Conservation (phyloP, 208 protist species). For the Angomonas ambiguus region DNA sequence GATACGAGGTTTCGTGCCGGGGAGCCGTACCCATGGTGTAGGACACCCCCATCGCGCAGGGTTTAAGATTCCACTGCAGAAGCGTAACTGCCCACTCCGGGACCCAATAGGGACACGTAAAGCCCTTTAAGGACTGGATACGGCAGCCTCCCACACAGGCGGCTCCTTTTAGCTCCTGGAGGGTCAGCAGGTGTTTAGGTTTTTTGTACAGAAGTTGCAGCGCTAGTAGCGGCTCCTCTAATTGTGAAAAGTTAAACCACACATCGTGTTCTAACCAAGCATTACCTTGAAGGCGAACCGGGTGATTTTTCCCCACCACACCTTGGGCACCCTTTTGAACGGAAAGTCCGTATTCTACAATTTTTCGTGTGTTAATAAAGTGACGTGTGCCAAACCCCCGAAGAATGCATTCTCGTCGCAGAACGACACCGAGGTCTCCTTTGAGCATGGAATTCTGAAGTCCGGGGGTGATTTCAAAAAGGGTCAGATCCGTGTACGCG, state of each 20-base stretch:
- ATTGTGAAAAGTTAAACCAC: constrained; percentile 75
- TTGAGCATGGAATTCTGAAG: not conserved
- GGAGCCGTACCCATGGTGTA: not conserved
- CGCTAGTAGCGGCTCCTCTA: constrained; percentile 42
- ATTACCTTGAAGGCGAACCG: constrained; percentile 15
- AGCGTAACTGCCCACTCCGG: constrained; percentile 14
- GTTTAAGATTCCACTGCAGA: constrained; percentile 23
- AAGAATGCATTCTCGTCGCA: constrained; percentile 37
- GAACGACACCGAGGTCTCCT: not conserved
- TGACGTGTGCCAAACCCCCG: constrained; percentile 29
- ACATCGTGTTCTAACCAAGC: constrained; percentile 28
- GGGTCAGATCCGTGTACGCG: constrained; percentile 14
- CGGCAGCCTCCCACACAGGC: constrained; percentile 39
- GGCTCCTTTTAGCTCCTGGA: constrained; percentile 16
- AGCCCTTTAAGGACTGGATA: constrained; percentile 23
- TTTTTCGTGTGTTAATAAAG: constrained; percentile 26
- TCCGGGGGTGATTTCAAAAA: constrained; percentile 14
- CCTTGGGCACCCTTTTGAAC: constrained; percentile 24
- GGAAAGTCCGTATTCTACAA: constrained; percentile 20
- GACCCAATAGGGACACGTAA: constrained; percentile 24
- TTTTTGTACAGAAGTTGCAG: constrained; percentile 33
- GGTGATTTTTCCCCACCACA: constrained; percentile 9
- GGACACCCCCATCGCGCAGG: constrained; percentile 10
- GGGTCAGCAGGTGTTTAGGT: constrained; percentile 41
- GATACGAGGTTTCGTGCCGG: not conserved